Percentiles rank a stretch among this genome's conserved stretches.
phyloP scores from a whole-genome alignment of 2,329 filamentous ascomycete species.

The Ophiosphaerella korrae region DNA sequence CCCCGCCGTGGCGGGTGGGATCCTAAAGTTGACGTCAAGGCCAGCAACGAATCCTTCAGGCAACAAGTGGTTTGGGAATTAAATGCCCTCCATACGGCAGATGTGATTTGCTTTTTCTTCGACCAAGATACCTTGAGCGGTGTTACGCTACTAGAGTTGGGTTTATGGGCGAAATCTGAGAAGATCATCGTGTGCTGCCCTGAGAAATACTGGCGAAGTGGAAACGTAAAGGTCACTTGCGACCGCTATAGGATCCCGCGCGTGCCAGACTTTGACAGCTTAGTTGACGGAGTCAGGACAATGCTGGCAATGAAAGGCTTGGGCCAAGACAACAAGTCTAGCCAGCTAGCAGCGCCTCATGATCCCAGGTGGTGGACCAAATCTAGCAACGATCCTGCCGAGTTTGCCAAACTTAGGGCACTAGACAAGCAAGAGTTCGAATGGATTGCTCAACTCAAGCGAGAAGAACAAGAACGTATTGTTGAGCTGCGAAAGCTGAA shows the following conservation, averaged over 20 bases:
- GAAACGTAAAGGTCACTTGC: conserved; percentile 66
- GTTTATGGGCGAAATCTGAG: conserved; percentile 53
- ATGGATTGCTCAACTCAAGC: too few relatives aligned
- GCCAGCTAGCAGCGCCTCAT: too few relatives aligned
- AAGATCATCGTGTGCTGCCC: conserved; percentile 61
- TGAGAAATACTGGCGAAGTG: conserved; percentile 61
- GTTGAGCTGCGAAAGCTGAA: too few relatives aligned
- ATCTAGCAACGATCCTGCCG: too few relatives aligned
- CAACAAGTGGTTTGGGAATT: conserved; percentile 68
- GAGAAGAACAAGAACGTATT: too few relatives aligned
- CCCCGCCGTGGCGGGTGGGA: conserved; percentile 65
- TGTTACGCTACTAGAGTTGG: conserved; percentile 66
- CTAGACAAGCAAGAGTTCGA: too few relatives aligned
- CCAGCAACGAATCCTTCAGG: conserved; percentile 51
- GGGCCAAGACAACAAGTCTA: conserved; percentile 1
- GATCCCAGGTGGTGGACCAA: too few relatives aligned
- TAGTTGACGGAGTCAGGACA: conserved; percentile 45
- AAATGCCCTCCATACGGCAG: conserved; percentile 58
- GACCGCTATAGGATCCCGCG: conserved; percentile 53
- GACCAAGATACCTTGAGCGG: conserved; percentile 59
- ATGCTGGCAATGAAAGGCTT: conserved; percentile 40
- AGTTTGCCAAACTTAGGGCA: too few relatives aligned
- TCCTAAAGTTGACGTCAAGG: conserved; percentile 55
- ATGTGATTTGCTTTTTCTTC: conserved; percentile 64
- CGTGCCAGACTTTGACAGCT: conserved; percentile 49